Evolutionary conservation across 2,329 filamentous ascomycete species (phyloP).

Genomic region (Cladosporium oxysporum): DNA sequence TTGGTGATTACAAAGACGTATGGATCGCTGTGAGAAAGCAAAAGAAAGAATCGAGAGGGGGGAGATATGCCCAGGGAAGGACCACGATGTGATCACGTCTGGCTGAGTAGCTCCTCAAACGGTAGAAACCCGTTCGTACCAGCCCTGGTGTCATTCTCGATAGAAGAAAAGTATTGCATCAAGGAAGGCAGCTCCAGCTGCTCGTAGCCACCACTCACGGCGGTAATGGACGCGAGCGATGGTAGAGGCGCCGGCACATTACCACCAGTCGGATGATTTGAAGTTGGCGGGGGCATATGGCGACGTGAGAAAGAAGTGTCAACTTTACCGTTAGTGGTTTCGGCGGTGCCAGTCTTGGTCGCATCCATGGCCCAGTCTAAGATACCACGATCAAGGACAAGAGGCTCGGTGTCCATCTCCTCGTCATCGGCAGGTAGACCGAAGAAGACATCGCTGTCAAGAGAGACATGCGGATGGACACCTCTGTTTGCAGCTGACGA

Average conservation of each 20-base stretch:
- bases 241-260: conserved; percentile 22
- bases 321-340: conserved; percentile 6
- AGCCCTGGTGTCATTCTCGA: conserved; percentile 24
- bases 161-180: conserved; percentile 28
- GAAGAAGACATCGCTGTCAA: conserved; percentile 35
- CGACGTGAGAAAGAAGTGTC: background rate
- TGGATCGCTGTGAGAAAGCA: background rate
- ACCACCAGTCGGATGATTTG: background rate
- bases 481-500: conserved; percentile 8
- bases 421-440: conserved; percentile 24
- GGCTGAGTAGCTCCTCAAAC: conserved; percentile 29
- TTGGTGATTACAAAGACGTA: background rate
- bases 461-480: conserved; percentile 27
- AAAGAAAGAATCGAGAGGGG: background rate
- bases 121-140: conserved; percentile 25
- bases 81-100: background rate
- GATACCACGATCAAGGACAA: conserved; percentile 39
- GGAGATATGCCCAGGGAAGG: background rate
- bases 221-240: conserved; percentile 27
- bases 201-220: conserved; percentile 24
- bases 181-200: conserved; percentile 35
- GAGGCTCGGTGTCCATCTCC: conserved; percentile 30
- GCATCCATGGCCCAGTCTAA: conserved; percentile 34
- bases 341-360: conserved; percentile 2
- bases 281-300: background rate